Conservation (phyloP, 495 filamentous ascomycete species). For the Aspergillus cristatus region DNA sequence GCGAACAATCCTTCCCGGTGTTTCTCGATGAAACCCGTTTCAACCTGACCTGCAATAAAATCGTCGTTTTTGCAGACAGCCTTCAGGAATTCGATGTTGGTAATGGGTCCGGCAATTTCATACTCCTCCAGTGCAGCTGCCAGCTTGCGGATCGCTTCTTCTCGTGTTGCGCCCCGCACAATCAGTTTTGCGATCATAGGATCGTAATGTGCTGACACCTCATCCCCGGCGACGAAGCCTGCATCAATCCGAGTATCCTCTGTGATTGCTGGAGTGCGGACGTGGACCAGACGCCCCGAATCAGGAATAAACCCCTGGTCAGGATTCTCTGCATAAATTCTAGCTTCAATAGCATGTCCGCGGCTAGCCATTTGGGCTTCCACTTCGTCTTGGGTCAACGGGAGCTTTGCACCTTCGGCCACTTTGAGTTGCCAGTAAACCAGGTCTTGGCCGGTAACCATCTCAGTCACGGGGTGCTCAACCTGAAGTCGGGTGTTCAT, state of each 20-base stretch:
- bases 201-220: constrained; percentile 92
- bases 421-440: constrained; percentile 95
- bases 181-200: constrained; percentile 99
- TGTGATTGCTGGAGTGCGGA: constrained; percentile 58
- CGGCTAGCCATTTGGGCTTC: constrained; percentile 62
- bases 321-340: constrained; percentile 96
- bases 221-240: constrained; percentile 84
- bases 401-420: constrained; percentile 78
- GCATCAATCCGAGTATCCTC: constrained; percentile 82
- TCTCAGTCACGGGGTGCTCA: constrained; percentile 95
- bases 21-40: constrained; percentile 93
- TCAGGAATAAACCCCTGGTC: constrained; percentile 85
- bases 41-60: constrained; percentile 82
- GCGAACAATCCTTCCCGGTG: constrained; percentile 66
- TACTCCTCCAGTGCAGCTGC: constrained; percentile 77
- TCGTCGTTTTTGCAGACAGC: constrained; percentile 65
- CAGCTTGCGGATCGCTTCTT: constrained; percentile 76
- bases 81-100: constrained; percentile 97
- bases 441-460: constrained; percentile 89
- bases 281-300: constrained; percentile 78
- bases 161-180: constrained; percentile 68
- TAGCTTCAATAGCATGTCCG: constrained; percentile 86
- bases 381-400: constrained; percentile 75
- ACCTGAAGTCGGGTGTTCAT: constrained; percentile 98
- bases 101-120: constrained; percentile 84